Conservation (phyloP, 768 basidiomycete genomes). For the Lactarius quietus region DNA sequence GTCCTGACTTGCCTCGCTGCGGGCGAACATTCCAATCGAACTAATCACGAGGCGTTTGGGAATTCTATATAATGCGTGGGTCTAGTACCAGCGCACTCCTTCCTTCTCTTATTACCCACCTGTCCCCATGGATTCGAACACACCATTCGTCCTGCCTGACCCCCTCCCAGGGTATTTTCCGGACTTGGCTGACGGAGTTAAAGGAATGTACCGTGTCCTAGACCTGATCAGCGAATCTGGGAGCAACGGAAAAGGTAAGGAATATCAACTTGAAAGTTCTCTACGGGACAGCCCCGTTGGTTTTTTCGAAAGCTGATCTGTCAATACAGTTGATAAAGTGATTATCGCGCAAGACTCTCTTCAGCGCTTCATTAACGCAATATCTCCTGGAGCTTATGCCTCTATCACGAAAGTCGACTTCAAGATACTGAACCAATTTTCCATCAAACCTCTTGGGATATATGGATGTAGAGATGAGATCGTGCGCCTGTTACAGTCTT, state of each 20-base stretch:
- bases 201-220: conserved; percentile 49
- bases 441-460: conserved; percentile 50
- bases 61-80: no score
- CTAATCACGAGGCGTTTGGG: no score
- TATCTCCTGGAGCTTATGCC: conserved; percentile 47
- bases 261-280: no score
- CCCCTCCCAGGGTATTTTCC: no score
- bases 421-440: conserved; percentile 42
- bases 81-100: no score
- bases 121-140: no score
- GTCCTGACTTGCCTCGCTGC: no score
- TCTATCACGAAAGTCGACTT: conserved; percentile 57
- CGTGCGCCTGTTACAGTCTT: conserved; percentile 40
- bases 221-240: conserved; percentile 51
- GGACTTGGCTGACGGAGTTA: conserved; percentile 29
- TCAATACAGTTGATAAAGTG: conserved; percentile 52
- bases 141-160: no score
- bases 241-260: conserved; percentile 48
- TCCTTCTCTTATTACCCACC: no score
- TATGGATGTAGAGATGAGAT: conserved; percentile 55
- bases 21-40: no score
- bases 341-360: conserved; percentile 54
- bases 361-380: conserved; percentile 43
- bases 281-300: not conserved
- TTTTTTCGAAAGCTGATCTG: not conserved